Base-by-base conservation (phyloP, 208 protist genomes). In the Porcisia hertigi region DNA sequence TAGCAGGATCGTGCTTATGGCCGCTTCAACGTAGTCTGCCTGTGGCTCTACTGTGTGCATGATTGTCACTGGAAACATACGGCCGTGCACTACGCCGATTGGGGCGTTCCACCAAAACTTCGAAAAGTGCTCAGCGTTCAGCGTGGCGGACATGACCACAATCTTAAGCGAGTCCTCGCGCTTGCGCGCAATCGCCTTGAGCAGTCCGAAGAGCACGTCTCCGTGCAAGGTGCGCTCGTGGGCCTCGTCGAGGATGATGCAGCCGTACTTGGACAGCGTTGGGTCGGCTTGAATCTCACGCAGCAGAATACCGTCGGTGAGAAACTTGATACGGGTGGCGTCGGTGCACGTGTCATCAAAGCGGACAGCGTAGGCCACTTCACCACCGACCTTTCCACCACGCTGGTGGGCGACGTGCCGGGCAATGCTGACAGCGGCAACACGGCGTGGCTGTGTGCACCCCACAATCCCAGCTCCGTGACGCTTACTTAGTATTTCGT, bases 231-330 rank as follows among this genome's bases (percentile, higher is more conserved):
- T 99, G 53, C 99, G 90, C 89, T 99, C 99, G 91, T 99, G 99
- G 18, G 99, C 99, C 90, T 99, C 99, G 89, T 99, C 99, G n/a
- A 99, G 92, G 71, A 99, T 99, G 47, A 99, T 96, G 69, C 98
- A 97, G 59, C 90, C 89, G 83, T 99, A 99, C 60, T 95, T 83
- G 45, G 60, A 60, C 47, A 99, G 80, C n/a, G 88, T 74, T 12
- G 95, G 89, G 83, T 99, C 97, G 0, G 89, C 69, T 75, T 99
- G 93, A 41, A 98, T 96, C 80, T 99, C 98, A 55, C 98, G 95
- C 4, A 99, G 83, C 18, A 99, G 82, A 91, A 99, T 99, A 84
- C 98, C 98, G 74, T 99, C 98, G 8, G 98, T 99, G 64, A 99
- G 84, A 76, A 97, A 99, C 71, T 98, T 98, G n/a, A 99, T 88